phyloP scores from a whole-genome alignment of 108 stramenopile species.

The Conticribra guillardii region DNA sequence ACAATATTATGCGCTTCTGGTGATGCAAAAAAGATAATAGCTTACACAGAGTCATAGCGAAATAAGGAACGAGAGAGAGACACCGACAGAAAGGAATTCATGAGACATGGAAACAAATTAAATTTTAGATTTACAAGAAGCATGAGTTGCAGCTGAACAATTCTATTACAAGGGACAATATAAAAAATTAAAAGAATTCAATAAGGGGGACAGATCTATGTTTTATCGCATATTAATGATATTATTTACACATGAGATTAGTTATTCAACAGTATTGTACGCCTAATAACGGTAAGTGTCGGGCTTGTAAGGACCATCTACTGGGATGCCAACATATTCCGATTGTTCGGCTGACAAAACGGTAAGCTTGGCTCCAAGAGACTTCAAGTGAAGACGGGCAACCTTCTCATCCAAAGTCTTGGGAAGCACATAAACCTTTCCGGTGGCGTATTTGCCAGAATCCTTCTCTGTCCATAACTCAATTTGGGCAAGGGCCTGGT shows the following conservation, averaged over 20 bases:
- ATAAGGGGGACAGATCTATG: too few species aligned
- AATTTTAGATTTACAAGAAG: too few species aligned
- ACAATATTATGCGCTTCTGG: too few species aligned
- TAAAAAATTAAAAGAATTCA: too few species aligned
- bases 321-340: constrained; percentile 95
- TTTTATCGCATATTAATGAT: too few species aligned
- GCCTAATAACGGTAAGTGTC: constrained; percentile 98
- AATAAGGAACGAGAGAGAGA: too few species aligned
- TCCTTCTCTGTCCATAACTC: constrained; percentile 98
- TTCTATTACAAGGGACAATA: too few species aligned
- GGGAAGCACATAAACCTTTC: constrained; percentile 99
- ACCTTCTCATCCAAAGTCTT: constrained; percentile 99
- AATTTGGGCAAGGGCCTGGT: constrained; percentile 99
- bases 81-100: too few species aligned
- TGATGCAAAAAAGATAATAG: too few species aligned
- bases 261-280: background rate
- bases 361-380: constrained; percentile 98
- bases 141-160: too few species aligned
- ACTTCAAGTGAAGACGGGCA: constrained; percentile 93
- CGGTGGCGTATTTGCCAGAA: constrained; percentile 91
- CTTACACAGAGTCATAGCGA: too few species aligned
- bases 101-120: too few species aligned
- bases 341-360: constrained; percentile 93
- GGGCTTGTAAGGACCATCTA: constrained; percentile 98
- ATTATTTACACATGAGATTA: constrained; percentile 5